Conservation (phyloP, 176 grass and related monocot genomes). For the Eleusine indica region DNA sequence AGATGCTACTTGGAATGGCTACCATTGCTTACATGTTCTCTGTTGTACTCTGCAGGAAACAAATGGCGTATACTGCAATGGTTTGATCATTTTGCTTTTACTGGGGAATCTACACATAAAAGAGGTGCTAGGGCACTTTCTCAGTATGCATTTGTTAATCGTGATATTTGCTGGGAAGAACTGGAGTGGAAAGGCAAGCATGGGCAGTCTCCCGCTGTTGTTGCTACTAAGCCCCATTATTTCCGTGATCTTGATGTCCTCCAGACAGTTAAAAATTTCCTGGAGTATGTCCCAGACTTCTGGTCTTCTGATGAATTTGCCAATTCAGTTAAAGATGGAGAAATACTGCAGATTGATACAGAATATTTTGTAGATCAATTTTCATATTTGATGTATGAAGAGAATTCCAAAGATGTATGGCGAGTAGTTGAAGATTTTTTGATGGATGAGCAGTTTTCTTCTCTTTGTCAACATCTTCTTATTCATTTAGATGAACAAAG, state of each 20-base stretch:
- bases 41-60: conserved; percentile 59
- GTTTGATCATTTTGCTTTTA: conserved; percentile 81
- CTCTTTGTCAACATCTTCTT: conserved; percentile 73
- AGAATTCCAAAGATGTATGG: conserved; percentile 73
- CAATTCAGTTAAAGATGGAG: conserved; percentile 81
- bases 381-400: conserved; percentile 70
- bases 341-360: conserved; percentile 78
- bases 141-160: conserved; percentile 83
- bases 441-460: conserved; percentile 72
- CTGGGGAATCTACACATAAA: conserved; percentile 72
- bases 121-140: conserved; percentile 82
- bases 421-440: conserved; percentile 68
- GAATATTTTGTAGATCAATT: conserved; percentile 81
- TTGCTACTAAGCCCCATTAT: conserved; percentile 94
- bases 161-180: conserved; percentile 90
- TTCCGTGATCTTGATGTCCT: conserved; percentile 88
- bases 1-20: not conserved
- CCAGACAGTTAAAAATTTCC: conserved; percentile 81
- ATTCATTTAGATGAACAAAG: conserved; percentile 72
- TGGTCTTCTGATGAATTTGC: conserved; percentile 89
- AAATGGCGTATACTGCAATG: conserved; percentile 63
- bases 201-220: conserved; percentile 89
- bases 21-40: conserved; percentile 11
- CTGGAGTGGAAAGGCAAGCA: conserved; percentile 95
- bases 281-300: conserved; percentile 81